These are phyloP conservation scores for Cydonia oblonga DNA, from an alignment of 331 rosid genomes.

Conservation along the genomic window DNA sequence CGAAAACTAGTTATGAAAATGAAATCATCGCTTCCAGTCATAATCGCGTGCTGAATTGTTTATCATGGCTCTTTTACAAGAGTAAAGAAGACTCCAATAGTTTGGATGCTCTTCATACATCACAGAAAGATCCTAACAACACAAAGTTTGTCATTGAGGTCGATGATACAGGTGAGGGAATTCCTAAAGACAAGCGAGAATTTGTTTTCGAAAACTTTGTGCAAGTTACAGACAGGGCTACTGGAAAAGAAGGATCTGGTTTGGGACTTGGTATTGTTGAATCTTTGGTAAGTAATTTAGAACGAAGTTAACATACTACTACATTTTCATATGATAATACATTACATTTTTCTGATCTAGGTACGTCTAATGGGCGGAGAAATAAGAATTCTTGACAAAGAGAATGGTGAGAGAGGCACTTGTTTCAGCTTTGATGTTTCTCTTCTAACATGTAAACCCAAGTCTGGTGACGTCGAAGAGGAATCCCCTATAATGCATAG, in stretches of 20 bases:
- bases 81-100: not conserved
- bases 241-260: constrained; percentile 19
- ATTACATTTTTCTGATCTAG: not conserved
- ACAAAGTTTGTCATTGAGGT: constrained; percentile 21
- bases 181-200: constrained; percentile 13
- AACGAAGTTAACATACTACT: not conserved
- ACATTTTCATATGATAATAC: not conserved
- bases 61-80: not conserved
- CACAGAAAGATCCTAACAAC: constrained; percentile 7
- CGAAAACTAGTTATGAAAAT: constrained; percentile 10
- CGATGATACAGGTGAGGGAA: constrained; percentile 25
- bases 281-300: constrained; percentile 15
- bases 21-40: constrained; percentile 11
- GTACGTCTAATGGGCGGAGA: constrained; percentile 24
- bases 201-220: constrained; percentile 18
- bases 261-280: constrained; percentile 26
- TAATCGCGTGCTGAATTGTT: not conserved
- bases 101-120: constrained; percentile 1
- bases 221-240: constrained; percentile 8
- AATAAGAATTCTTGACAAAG: constrained; percentile 18
- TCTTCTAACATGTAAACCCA: not conserved
- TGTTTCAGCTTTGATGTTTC: constrained; percentile 19
- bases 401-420: constrained; percentile 15
- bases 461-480: not conserved
- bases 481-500: not conserved